These are phyloP conservation scores for Tylopilus subfusipes DNA, from an alignment of 768 basidiomycete species.

Conservation along the genomic window DNA sequence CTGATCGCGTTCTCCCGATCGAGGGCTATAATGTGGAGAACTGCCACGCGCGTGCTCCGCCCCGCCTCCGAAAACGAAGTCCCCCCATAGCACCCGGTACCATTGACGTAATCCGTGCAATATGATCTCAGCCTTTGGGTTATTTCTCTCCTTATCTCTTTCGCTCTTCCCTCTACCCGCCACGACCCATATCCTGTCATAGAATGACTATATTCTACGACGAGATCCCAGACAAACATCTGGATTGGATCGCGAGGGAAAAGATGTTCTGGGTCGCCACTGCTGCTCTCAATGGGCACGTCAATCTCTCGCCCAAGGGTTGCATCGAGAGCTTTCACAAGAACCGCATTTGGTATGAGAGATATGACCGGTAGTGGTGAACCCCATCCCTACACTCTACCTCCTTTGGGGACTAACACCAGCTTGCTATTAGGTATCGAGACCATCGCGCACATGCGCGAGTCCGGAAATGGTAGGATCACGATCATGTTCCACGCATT, in stretches of 20 bases:
- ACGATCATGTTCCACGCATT: slow-evolving; percentile 62
- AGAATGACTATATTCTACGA: slow-evolving; percentile 58
- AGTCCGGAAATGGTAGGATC: slow-evolving; percentile 52
- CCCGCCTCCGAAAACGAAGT: not conserved
- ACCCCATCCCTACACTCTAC: slow-evolving; percentile 6
- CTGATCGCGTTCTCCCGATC: too few species aligned
- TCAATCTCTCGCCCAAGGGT: slow-evolving; percentile 70
- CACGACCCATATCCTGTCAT: not conserved
- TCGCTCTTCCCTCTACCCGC: too few species aligned
- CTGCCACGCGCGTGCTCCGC: too few species aligned
- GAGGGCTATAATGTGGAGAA: too few species aligned
- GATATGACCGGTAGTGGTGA: slow-evolving; percentile 68
- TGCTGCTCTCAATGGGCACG: slow-evolving; percentile 60
- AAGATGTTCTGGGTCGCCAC: slow-evolving; percentile 72
- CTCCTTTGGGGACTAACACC: not conserved
- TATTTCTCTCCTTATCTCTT: not conserved
- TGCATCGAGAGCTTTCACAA: slow-evolving; percentile 56
- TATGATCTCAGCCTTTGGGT: too few species aligned
- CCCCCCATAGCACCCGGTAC: not conserved
- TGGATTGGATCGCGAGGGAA: slow-evolving; percentile 58
- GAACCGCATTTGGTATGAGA: slow-evolving; percentile 66
- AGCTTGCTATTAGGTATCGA: slow-evolving; percentile 44
- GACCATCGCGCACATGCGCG: slow-evolving; percentile 58
- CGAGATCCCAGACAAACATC: slow-evolving; percentile 49
- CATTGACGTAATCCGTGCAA: not conserved